These are phyloP conservation scores for Adenanthera pavonina DNA, from an alignment of 306 rosid genomes.

Conservation along the genomic window DNA sequence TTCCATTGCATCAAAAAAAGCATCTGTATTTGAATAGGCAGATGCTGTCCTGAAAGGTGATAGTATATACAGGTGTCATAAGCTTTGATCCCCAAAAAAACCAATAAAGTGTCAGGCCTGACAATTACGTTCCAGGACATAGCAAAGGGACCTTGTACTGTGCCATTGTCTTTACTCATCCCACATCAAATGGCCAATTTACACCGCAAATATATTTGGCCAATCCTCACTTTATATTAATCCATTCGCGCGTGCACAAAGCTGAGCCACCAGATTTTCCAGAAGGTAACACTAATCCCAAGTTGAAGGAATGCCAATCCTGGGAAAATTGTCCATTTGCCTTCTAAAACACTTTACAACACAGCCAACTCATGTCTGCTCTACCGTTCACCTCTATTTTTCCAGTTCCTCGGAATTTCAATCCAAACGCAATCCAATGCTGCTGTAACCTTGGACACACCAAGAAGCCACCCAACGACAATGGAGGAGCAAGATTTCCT, in stretches of 20 bases:
- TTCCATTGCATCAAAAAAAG: no score
- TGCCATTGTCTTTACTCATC: no score
- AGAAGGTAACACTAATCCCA: background rate
- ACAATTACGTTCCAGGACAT: no score
- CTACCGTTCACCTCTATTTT: slow-evolving; percentile 21
- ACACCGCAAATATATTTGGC: background rate
- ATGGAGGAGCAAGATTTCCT: slow-evolving; percentile 48
- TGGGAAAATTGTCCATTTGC: no score
- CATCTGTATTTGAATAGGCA: no score
- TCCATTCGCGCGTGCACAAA: no score
- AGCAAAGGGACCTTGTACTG: no score
- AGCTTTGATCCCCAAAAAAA: no score
- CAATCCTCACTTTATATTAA: background rate
- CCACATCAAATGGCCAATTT: background rate
- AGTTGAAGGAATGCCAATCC: background rate
- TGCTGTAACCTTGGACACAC: slow-evolving; percentile 36
- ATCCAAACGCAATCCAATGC: slow-evolving; percentile 43
- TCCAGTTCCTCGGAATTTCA: slow-evolving; percentile 21
- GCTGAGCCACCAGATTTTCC: background rate
- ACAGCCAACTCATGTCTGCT: slow-evolving; percentile 17
- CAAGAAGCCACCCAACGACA: slow-evolving; percentile 13
- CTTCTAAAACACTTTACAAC: background rate
- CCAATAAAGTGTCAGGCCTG: no score
- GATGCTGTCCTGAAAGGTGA: no score
- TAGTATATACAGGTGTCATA: no score